Evolutionary conservation across 176 grass and related monocot genomes (phyloP), one percentile per base, ranked within the genome.

Genomic region (Juncus inflexus): DNA sequence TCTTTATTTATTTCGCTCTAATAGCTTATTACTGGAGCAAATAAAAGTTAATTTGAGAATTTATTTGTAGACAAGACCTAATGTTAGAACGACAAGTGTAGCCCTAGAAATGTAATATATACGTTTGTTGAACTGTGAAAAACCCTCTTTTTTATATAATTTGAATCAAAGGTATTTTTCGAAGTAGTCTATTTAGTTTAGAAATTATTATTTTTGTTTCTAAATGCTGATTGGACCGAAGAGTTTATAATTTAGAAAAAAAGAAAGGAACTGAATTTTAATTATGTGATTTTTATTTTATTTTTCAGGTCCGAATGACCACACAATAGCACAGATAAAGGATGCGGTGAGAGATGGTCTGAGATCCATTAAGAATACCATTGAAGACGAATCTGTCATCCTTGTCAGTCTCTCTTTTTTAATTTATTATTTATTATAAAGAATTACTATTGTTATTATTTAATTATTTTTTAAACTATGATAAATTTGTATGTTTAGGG

Each of bases 271-370:
- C 50, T 15, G 63, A 72, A 40, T 35, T 73, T 5, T 63, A 16
- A 61, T 55, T 28, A 28, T 28, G 19, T 28, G 19, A 28, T 28
- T 58, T 52, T 5, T 10, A 45, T 37, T 59, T 19, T 64, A 35
- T 35, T 28, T 79, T 70, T 42, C 82, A 97, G 94, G 94, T 38
- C 94, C 92, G 36, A 97, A 97, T 86, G 88, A 97, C 58, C 94
- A 97, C 70, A 97, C 94, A 11, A 97, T 97, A 54, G 94, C 94
- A 52, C 94, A 97, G 86, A 91, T 97, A 45, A 97, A 91, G 78
- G 94, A 97, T 78, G 94, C 94, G 38, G 77, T 82, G 52, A 77
- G 94, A 11, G 94, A 97, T 77, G 94, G 94, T 70, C 73, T 97
- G 78, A 91, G 88, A 67, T 84, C 88, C 69, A 85, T 97, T 51